These are phyloP conservation scores for Botryotinia convoluta DNA, from an alignment of 2,329 filamentous ascomycete genomes.

Conservation along the genomic window DNA sequence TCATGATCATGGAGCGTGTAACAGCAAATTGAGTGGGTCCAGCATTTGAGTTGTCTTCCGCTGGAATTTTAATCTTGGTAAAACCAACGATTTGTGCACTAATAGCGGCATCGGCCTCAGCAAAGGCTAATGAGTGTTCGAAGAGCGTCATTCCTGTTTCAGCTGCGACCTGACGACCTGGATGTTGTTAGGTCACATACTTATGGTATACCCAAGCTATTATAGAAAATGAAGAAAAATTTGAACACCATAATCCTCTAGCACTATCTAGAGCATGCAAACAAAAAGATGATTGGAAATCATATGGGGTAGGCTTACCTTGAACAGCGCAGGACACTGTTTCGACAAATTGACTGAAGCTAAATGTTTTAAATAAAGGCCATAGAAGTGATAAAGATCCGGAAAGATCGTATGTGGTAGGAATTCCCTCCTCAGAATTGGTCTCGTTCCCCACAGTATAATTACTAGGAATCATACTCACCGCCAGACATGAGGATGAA, in stretches of 20 bases:
- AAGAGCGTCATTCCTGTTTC: slow-evolving; percentile 97
- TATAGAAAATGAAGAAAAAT: not conserved
- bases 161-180: slow-evolving; percentile 62
- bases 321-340: slow-evolving; percentile 85
- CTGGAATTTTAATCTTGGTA: slow-evolving; percentile 28
- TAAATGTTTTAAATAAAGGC: slow-evolving; percentile 69
- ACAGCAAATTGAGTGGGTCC: slow-evolving; percentile 48
- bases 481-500: slow-evolving; percentile 68
- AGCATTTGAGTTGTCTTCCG: slow-evolving; percentile 24
- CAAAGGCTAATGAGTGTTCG: slow-evolving; percentile 93
- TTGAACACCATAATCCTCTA: not conserved
- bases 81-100: slow-evolving; percentile 64
- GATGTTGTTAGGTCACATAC: slow-evolving; percentile 13
- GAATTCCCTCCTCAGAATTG: slow-evolving; percentile 16
- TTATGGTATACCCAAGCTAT: slow-evolving; percentile 5
- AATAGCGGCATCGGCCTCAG: slow-evolving; percentile 88
- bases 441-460: slow-evolving; percentile 39
- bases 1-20: slow-evolving; percentile 66
- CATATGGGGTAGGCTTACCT: slow-evolving; percentile 45
- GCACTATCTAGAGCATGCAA: not conserved
- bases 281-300: not conserved
- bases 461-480: slow-evolving; percentile 65
- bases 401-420: slow-evolving; percentile 26
- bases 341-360: slow-evolving; percentile 81
- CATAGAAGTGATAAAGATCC: slow-evolving; percentile 78